These are phyloP conservation scores for Hypoxylon sp. DNA, from an alignment of 2,329 filamentous ascomycete genomes.

Conservation along the genomic window DNA sequence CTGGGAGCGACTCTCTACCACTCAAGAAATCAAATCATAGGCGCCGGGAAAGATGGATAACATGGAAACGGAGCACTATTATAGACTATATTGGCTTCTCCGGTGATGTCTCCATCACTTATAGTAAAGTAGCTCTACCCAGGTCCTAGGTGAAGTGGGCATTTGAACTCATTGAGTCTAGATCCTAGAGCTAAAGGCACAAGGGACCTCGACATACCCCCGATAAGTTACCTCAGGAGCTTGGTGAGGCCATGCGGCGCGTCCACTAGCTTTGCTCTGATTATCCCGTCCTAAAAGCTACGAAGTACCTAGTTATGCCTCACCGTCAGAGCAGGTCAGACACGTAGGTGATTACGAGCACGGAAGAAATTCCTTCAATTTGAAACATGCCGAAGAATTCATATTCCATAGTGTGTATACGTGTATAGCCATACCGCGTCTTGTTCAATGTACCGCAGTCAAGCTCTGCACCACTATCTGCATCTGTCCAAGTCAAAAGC, in stretches of 20 bases:
- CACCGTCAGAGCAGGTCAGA: not conserved
- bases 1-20: not conserved
- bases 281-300: not conserved
- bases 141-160: not conserved
- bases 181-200: not conserved
- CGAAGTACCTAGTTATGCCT: not conserved
- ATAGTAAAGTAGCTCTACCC: not conserved
- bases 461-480: not conserved
- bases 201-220: not conserved
- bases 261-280: not conserved
- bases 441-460: not conserved
- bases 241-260: not conserved
- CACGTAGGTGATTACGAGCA: not conserved
- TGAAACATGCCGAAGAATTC: conserved; percentile 15
- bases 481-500: not conserved
- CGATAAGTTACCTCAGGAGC: not conserved
- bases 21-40: not conserved
- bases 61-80: not conserved
- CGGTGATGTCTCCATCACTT: not conserved
- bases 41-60: not conserved
- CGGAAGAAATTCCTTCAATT: not conserved
- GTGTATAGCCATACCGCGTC: conserved; percentile 7
- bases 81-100: not conserved
- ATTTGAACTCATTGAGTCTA: not conserved
- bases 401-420: conserved; percentile 29